These are phyloP conservation scores for Diversispora eburnea DNA, from an alignment of 192 early-diverging fungal species.

Conservation along the genomic window DNA sequence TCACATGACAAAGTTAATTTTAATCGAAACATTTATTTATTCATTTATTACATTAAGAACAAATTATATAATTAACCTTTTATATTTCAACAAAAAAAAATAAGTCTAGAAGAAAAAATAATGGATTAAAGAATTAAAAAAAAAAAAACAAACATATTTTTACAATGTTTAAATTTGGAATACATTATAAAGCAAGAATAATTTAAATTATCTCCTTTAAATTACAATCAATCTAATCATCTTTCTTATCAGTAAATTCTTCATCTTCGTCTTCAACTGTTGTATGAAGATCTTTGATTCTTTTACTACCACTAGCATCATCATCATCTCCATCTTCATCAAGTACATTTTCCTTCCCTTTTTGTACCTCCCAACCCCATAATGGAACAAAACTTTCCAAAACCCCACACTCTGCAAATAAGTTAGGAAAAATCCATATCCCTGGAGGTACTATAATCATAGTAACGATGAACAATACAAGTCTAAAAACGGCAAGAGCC, in stretches of 20 bases:
- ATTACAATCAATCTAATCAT: background rate
- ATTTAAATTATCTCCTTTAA: no score
- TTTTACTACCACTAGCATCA: slow-evolving; percentile 37
- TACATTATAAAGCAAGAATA: no score
- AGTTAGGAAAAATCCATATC: slow-evolving; percentile 95
- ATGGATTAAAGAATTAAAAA: no score
- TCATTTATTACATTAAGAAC: no score
- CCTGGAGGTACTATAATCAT: slow-evolving; percentile 70
- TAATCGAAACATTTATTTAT: no score
- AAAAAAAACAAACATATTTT: no score
- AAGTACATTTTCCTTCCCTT: slow-evolving; percentile 31
- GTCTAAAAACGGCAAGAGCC: slow-evolving; percentile 78
- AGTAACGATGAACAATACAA: slow-evolving; percentile 79
- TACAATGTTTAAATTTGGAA: no score
- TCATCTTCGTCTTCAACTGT: slow-evolving; percentile 46
- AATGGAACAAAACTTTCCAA: slow-evolving; percentile 91
- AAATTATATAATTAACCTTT: no score
- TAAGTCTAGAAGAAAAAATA: no score
- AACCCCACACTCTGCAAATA: slow-evolving; percentile 94
- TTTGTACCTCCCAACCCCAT: slow-evolving; percentile 72
- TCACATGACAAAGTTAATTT: background rate
- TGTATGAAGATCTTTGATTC: slow-evolving; percentile 30
- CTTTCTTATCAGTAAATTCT: slow-evolving; percentile 21
- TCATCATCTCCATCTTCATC: slow-evolving; percentile 35
- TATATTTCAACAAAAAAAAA: no score